phyloP scores from a whole-genome alignment of 106 monocot genomes.

The Triglochin maritima region DNA sequence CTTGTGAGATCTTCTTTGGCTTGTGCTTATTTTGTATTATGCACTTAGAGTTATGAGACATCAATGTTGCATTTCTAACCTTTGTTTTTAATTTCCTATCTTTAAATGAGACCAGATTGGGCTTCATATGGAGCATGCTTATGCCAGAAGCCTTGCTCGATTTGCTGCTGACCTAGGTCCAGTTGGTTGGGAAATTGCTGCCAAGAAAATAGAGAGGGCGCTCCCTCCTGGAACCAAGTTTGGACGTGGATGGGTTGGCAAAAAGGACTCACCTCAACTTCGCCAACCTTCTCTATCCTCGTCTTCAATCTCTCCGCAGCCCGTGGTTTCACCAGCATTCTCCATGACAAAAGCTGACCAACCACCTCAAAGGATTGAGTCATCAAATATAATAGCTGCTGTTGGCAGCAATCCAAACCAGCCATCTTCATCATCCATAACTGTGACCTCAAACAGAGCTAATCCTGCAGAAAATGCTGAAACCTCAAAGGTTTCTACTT shows the following conservation, averaged over 20 bases:
- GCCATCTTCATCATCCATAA: background rate
- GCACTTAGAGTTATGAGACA: too few species aligned
- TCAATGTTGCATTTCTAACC: too few species aligned
- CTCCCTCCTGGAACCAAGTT: slow-evolving; percentile 61
- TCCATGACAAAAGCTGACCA: slow-evolving; percentile 5
- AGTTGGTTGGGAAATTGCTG: slow-evolving; percentile 59
- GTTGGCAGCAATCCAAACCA: slow-evolving; percentile 1
- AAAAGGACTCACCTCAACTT: slow-evolving; percentile 30
- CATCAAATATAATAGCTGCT: background rate
- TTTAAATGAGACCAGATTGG: slow-evolving; percentile 38
- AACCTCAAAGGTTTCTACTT: slow-evolving; percentile 8
- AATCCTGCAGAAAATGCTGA: background rate
- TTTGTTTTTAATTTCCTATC: background rate
- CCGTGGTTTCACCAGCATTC: background rate
- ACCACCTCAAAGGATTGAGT: slow-evolving; percentile 10
- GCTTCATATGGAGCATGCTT: slow-evolving; percentile 51
- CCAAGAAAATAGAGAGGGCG: slow-evolving; percentile 40
- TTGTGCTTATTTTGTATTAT: too few species aligned
- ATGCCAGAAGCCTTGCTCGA: slow-evolving; percentile 76
- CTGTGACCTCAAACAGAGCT: background rate
- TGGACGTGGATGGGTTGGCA: slow-evolving; percentile 76
- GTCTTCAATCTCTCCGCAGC: slow-evolving; percentile 6
- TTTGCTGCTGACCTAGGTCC: slow-evolving; percentile 72
- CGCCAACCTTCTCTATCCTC: slow-evolving; percentile 10
- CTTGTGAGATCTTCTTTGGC: too few species aligned